These are phyloP conservation scores for Tolypocladium cylindrosporum DNA, from an alignment of 2,329 filamentous ascomycete genomes.

Conservation along the genomic window DNA sequence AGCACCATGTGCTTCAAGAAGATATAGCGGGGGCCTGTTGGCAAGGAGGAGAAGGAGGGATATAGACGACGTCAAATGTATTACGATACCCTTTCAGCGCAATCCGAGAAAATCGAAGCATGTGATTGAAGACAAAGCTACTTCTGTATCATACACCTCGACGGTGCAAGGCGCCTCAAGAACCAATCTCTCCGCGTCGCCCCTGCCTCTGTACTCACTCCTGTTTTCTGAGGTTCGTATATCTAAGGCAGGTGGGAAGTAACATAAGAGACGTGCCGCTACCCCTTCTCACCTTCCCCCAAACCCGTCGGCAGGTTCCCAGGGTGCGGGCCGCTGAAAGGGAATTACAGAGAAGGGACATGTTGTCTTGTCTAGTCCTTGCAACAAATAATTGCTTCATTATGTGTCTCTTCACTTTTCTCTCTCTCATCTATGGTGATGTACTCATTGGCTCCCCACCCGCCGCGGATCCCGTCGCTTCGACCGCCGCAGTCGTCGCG, in stretches of 20 bases:
- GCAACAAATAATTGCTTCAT: conserved; percentile 34
- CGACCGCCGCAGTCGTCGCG: conserved; percentile 75
- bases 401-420: conserved; percentile 22
- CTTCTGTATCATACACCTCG: neutral
- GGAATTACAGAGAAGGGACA: neutral
- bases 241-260: neutral
- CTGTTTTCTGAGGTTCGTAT: neutral
- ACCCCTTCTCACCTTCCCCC: neutral
- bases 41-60: neutral
- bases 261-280: neutral
- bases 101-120: neutral
- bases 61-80: neutral
- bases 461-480: conserved; percentile 33
- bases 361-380: neutral
- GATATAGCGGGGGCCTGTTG: conserved; percentile 5
- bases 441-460: conserved; percentile 55
- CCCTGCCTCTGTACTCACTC: neutral
- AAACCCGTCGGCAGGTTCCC: neutral
- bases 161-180: neutral
- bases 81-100: neutral
- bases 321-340: neutral
- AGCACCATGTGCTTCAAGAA: conserved; percentile 74
- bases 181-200: neutral
- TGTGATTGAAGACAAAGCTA: neutral
- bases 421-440: conserved; percentile 44